Base-by-base conservation (phyloP, 225 moss, liverwort and hornwort species). In the Ulota crispa region DNA sequence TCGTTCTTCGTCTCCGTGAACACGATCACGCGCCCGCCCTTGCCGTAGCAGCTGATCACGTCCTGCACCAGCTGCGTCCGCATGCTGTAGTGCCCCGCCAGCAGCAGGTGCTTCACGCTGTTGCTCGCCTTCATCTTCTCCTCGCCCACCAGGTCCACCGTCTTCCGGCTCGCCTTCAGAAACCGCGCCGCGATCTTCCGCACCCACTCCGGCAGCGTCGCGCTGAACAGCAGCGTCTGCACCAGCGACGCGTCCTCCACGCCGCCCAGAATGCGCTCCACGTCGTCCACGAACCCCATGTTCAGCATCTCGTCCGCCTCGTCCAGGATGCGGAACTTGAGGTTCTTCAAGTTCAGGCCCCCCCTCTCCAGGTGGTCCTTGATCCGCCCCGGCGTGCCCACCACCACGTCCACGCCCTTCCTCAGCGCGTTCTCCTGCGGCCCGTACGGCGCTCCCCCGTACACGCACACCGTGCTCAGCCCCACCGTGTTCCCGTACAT, bases 221-320 rank as follows among this genome's bases (percentile, higher is more conserved):
- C 98, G 78, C 95, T 99, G 82, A 99, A 99, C 43, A 99, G 83
- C 43, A 99, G 70, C 6, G 99, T 99, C 76, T 99, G 99, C 59
- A 99, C 99, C 52, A 73, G 88, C 11, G 86, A 30, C 0, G 88
- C 82, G 70, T 99, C 96, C 56, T 94, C 92, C 69, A 96, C 99
- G 3, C 93, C 96, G 73, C 93, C 89, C 63, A 87, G 91, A 80
- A 99, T 99, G 36, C 82, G 82, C 88, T 99, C 96, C 63, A 99
- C 96, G 24, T 96, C 98, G 37, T 96, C 96, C 56, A 99, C 98
- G 42, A 96, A 99, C 0, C 98, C 96, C 98, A 96, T 99, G 85
- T 99, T 99, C 72, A 96, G 77, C 96, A 96, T 99, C 85, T 96
- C 98, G 73, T 99, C 98, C 3, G 96, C 98, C 71, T 99, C 98